These are phyloP conservation scores for Borealophlyctis nickersoniae DNA, from an alignment of 192 early-diverging fungal genomes.

Conservation along the genomic window DNA sequence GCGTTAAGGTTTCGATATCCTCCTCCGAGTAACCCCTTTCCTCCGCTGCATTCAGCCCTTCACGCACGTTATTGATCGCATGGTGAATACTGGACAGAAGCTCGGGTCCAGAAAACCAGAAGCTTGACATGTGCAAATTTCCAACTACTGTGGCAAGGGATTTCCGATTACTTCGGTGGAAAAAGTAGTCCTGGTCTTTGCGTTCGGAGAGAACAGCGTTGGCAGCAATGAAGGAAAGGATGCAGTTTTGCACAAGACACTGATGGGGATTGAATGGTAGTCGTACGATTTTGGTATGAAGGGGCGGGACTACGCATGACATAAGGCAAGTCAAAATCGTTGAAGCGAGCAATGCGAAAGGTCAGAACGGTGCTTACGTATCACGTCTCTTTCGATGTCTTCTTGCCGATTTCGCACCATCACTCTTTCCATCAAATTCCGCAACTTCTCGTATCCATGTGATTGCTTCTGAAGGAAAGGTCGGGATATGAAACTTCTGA, in stretches of 20 bases:
- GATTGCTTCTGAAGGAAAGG: constrained; percentile 52
- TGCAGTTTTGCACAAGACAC: constrained; percentile 50
- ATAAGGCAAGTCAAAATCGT: background rate
- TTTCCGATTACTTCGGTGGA: constrained; percentile 58
- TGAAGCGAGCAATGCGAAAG: background rate
- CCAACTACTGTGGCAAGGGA: constrained; percentile 56
- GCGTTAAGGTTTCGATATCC: background rate
- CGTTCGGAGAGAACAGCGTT: constrained; percentile 71
- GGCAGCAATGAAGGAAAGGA: constrained; percentile 63
- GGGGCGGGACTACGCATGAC: constrained; percentile 50
- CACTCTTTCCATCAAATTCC: constrained; percentile 59
- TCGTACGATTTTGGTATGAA: constrained; percentile 45
- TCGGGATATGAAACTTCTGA: constrained; percentile 47
- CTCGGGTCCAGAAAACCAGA: constrained; percentile 56
- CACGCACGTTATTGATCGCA: constrained; percentile 22
- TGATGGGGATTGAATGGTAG: constrained; percentile 51
- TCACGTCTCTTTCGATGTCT: constrained; percentile 54
- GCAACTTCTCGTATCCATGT: constrained; percentile 46
- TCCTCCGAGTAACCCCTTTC: constrained; percentile 5
- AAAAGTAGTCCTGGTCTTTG: constrained; percentile 69
- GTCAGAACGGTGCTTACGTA: constrained; percentile 8
- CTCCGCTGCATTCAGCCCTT: constrained; percentile 21
- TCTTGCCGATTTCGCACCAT: constrained; percentile 70
- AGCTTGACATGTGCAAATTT: constrained; percentile 57
- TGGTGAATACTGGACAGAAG: constrained; percentile 1